Evolutionary conservation across 2,329 filamentous ascomycete species (phyloP), one percentile per base, ranked within the genome.

Genomic region (Rutstroemia sp.): DNA sequence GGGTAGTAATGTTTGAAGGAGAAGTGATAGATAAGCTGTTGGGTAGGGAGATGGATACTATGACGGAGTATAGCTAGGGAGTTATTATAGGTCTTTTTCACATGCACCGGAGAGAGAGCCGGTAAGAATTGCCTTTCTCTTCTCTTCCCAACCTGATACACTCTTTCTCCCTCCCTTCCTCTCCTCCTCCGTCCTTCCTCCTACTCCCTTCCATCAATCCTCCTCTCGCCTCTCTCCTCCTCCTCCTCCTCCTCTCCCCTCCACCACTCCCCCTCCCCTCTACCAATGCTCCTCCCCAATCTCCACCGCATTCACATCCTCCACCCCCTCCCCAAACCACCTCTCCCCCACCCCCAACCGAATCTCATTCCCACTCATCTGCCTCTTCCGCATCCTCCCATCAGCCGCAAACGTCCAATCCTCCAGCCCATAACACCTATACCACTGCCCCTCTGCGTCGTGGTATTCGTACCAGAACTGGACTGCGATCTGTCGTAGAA

Each of bases 401-500:
- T 88, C 80, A 1, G 79, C 75, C 0, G 82, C 83, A 70, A 89
- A 90, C 0, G 86, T 90, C 87, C 86, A 90, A 67, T 90, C 86
- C 67, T 90, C 87, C 10, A 95, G 78, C 0, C 90, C 90, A 66
- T 95, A 95, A 46, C 87, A 91, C n/a, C 89, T 79, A 78, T 87
- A 92, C 90, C 90, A 95, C 69, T 89, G 83, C 39, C 87, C 85
- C 1, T 77, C 64, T 7, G 73, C 72, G 65, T 92, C 88, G 71
- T 95, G 87, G 66, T 92, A 95, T 52, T 70, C 68, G 46, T 70
- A 70, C 90, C 90, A 95, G 70, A 94, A 95, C 68, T 95, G 89
- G 21, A 95, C 90, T 1, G 90, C 90, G 61, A 92, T 92, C 71
- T 82, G 45, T 1, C 5, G n/a, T n/a, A n/a, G n/a, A n/a, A n/a